Base-by-base conservation (phyloP, 768 basidiomycete species). In the Kwoniella botswanensis region DNA sequence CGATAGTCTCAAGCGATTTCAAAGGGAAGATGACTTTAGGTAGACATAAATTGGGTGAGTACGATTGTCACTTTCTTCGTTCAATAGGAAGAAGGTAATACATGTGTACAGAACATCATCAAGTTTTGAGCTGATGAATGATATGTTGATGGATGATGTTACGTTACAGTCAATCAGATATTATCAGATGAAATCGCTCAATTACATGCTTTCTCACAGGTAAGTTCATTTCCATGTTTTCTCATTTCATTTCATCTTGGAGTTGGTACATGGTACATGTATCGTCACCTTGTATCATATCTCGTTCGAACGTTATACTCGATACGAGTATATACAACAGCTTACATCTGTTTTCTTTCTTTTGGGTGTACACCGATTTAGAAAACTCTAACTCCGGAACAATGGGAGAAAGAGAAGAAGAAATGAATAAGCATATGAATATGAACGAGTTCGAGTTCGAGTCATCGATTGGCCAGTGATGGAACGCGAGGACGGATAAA, bases 151-250 rank as follows among this genome's bases (percentile, higher is more conserved):
- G 57, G 15, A 46, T 4, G 29, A 56, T 22, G 18, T 4, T 43
- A n/a, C 13, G 24, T 24, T 13, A 41, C 59, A 83, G 82, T 83
- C 18, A 83, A 83, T 63, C 71, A 75, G 35, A 59, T 83, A n/a
- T 67, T 83, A 44, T 65, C 75, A 13, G 74, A 78, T 4, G 80
- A 83, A 64, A 83, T 83, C 21, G 67, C 70, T 13, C 67, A 67
- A 24, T 65, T 83, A 26, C 82, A 83, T 72, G 82, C 82, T 2
- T 83, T 83, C 70, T 82, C 80, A 63, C 82, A 83, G 64, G 82
- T 79, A 24, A 64, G 78, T 73, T 54, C 2, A 24, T 41, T 57
- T 18, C 50, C 43, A 46, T 22, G 9, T 18, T n/a, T 26, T 50
- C 22, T 4, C 35, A 29, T 35, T 43, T 4, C n/a, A 11, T 17